Conservation (phyloP, 148 eudicot genomes). For the Diospyros kaki region DNA sequence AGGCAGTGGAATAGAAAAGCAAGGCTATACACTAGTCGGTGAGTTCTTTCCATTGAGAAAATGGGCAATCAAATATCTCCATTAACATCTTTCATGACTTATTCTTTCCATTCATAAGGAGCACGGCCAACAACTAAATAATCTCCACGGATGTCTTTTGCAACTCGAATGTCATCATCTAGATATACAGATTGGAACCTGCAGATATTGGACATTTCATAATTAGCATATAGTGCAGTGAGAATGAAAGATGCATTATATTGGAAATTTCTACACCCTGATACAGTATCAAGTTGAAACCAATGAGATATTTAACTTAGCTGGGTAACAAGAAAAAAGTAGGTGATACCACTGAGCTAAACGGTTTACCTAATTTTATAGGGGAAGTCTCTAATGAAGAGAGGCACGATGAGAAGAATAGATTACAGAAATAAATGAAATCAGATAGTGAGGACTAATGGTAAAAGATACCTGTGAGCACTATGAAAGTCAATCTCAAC, state of each 20-base stretch:
- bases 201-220: slow-evolving; percentile 5
- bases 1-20: background rate
- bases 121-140: slow-evolving; percentile 58
- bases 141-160: slow-evolving; percentile 61
- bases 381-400: background rate
- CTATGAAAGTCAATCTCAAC: background rate
- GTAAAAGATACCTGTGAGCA: background rate
- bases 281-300: background rate
- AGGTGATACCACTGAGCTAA: background rate
- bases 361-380: background rate
- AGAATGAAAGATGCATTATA: background rate
- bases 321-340: background rate
- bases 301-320: background rate
- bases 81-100: slow-evolving; percentile 11
- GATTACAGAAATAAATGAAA: background rate
- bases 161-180: slow-evolving; percentile 55
- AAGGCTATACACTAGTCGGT: background rate
- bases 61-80: no score
- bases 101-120: slow-evolving; percentile 61
- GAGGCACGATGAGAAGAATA: background rate
- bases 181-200: slow-evolving; percentile 56
- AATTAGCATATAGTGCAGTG: background rate
- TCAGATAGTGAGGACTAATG: background rate
- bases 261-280: background rate
- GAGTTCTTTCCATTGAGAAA: no score